phyloP scores from a whole-genome alignment of 345 rosid genomes.

The Zanthoxylum bungeanum region DNA sequence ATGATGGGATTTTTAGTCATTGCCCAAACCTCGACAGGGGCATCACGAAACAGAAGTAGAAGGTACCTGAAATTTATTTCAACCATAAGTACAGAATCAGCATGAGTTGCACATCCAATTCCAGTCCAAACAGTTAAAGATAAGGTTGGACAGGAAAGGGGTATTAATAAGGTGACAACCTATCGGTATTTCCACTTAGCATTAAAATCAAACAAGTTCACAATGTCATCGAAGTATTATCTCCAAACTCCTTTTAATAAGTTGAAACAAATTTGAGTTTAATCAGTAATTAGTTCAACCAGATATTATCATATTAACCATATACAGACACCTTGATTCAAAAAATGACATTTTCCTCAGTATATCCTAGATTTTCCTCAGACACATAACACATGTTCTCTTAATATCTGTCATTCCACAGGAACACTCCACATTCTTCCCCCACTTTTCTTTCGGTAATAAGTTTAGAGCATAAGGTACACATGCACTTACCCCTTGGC shows the following conservation, averaged over 20 bases:
- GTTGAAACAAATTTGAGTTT: neutral
- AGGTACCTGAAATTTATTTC: conserved; percentile 67
- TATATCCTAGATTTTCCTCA: neutral
- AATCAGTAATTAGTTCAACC: neutral
- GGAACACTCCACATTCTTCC: neutral
- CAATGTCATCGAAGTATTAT: neutral
- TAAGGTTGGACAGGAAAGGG: neutral
- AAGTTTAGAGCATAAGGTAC: neutral
- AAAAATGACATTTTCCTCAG: neutral
- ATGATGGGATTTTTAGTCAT: conserved; percentile 95
- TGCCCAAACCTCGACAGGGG: conserved; percentile 99
- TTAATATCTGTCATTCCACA: neutral
- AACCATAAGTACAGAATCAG: conserved; percentile 6
- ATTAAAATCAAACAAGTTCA: neutral
- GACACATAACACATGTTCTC: neutral
- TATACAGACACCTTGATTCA: neutral
- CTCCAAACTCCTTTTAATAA: neutral
- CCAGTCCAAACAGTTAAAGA: neutral
- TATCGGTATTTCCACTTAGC: conserved; percentile 3
- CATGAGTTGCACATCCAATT: neutral
- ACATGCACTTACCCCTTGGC: neutral
- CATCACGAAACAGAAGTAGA: conserved; percentile 94
- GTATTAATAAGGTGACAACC: neutral
- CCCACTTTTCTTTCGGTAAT: neutral
- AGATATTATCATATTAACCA: neutral